Percentiles rank a stretch among this genome's conserved stretches.
Evolutionary conservation across 78 protist species (phyloP).

Genomic region (Cavenderia fasciculata): DNA sequence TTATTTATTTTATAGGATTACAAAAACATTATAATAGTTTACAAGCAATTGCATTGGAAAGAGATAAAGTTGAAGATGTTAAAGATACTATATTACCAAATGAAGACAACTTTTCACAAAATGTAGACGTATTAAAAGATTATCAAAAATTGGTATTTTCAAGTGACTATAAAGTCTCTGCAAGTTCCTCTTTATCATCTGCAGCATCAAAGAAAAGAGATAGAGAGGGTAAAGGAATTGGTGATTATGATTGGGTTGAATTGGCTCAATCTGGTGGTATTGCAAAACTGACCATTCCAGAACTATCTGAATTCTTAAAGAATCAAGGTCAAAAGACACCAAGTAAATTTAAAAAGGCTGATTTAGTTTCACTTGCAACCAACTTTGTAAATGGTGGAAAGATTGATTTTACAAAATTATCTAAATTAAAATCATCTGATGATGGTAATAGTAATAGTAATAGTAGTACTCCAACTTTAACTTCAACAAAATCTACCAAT

Average conservation of each 20-base stretch:
- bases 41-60: conserved; percentile 83
- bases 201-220: conserved; percentile 10
- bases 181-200: not conserved
- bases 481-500: too few species aligned
- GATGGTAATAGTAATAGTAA: too few species aligned
- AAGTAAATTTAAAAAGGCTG: conserved; percentile 63
- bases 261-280: conserved; percentile 32
- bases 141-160: conserved; percentile 31
- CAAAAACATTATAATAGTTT: conserved; percentile 75
- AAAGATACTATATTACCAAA: conserved; percentile 55
- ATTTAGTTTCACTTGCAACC: conserved; percentile 5
- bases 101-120: not conserved
- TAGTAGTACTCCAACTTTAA: too few species aligned
- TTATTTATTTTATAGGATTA: not conserved
- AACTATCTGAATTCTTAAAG: conserved; percentile 9
- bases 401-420: not conserved
- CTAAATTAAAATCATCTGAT: not conserved
- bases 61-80: conserved; percentile 61
- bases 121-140: not conserved
- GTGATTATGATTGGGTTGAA: conserved; percentile 30
- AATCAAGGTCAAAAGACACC: conserved; percentile 20
- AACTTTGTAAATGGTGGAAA: not conserved
- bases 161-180: conserved; percentile 4
- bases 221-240: conserved; percentile 19
- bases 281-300: conserved; percentile 38